Percentiles rank a stretch among this genome's conserved stretches.
phyloP scores from a whole-genome alignment of 2,329 filamentous ascomycete genomes.

The Domatiomyces catenatus region DNA sequence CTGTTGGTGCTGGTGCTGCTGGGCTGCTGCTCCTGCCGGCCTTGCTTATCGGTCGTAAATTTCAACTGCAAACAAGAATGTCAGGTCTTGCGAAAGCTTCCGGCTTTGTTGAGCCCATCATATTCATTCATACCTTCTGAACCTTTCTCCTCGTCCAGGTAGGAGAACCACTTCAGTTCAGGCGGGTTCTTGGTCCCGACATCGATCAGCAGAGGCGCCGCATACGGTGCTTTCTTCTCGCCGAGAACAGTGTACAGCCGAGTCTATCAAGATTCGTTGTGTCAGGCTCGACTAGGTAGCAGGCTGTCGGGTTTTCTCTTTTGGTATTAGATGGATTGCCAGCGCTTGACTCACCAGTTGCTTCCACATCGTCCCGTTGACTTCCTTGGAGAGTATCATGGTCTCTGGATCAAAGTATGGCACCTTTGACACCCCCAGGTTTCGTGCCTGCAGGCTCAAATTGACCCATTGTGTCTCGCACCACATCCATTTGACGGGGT shows the following conservation, averaged over 20 bases:
- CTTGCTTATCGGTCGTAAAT: neutral
- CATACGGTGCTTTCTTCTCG: slow-evolving; percentile 13
- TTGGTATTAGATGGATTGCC: neutral
- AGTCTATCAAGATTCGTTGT: slow-evolving; percentile 1
- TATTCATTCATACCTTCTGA: slow-evolving; percentile 4
- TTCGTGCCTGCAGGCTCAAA: slow-evolving; percentile 14
- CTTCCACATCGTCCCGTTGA: slow-evolving; percentile 13
- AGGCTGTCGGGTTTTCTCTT: too few relatives aligned
- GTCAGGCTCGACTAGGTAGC: neutral
- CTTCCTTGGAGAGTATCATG: slow-evolving; percentile 15
- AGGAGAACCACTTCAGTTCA: slow-evolving; percentile 16
- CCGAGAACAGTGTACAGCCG: slow-evolving; percentile 14
- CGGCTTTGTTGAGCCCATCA: neutral
- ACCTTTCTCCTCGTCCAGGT: slow-evolving; percentile 11
- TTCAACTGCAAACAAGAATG: neutral
- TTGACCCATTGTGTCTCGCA: slow-evolving; percentile 16
- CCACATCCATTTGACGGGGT: slow-evolving; percentile 11
- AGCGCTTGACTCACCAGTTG: slow-evolving; percentile 10
- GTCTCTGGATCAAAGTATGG: slow-evolving; percentile 17
- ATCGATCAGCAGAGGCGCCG: slow-evolving; percentile 11
- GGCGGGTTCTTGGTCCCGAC: slow-evolving; percentile 2
- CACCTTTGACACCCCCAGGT: slow-evolving; percentile 7
- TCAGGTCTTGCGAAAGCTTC: neutral
- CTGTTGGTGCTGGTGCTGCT: too few relatives aligned
- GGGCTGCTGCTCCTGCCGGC: neutral